phyloP scores from a whole-genome alignment of 441 rosid species.

The Bruguiera hainesii region DNA sequence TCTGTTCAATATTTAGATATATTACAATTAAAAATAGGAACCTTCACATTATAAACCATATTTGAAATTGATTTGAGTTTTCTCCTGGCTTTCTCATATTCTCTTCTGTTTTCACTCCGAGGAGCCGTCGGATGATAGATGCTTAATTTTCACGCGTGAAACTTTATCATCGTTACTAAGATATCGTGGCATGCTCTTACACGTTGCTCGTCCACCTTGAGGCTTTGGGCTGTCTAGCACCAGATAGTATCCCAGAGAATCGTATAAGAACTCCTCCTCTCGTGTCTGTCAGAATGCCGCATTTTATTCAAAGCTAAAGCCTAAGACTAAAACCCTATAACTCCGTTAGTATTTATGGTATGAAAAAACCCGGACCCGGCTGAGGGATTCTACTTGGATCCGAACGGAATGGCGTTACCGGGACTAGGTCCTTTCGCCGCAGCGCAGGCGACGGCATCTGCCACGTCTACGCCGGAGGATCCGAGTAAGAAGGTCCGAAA shows the following conservation, averaged over 20 bases:
- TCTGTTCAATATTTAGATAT: no score
- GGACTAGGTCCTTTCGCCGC: constrained; percentile 54
- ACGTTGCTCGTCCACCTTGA: neutral
- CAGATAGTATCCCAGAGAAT: neutral
- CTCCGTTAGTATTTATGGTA: constrained; percentile 36
- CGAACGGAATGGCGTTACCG: constrained; percentile 62
- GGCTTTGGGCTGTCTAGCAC: neutral
- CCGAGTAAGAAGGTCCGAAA: constrained; percentile 70
- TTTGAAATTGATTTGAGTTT: neutral
- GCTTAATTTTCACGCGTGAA: neutral
- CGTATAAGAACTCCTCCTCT: constrained; percentile 13
- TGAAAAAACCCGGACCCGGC: constrained; percentile 60
- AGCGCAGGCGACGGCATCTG: constrained; percentile 29
- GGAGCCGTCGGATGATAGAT: neutral
- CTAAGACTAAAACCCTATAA: neutral
- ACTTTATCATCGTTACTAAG: neutral
- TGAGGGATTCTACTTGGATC: constrained; percentile 67
- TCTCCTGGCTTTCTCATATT: neutral
- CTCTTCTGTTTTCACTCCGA: neutral
- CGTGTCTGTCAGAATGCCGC: constrained; percentile 14
- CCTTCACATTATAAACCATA: neutral
- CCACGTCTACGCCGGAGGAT: constrained; percentile 34
- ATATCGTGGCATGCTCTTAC: constrained; percentile 18
- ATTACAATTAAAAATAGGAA: no score
- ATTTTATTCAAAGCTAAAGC: constrained; percentile 21